These are phyloP conservation scores for Nakaseomyces bracarensis DNA, from an alignment of 1,139 yeast genomes.

Conservation along the genomic window DNA sequence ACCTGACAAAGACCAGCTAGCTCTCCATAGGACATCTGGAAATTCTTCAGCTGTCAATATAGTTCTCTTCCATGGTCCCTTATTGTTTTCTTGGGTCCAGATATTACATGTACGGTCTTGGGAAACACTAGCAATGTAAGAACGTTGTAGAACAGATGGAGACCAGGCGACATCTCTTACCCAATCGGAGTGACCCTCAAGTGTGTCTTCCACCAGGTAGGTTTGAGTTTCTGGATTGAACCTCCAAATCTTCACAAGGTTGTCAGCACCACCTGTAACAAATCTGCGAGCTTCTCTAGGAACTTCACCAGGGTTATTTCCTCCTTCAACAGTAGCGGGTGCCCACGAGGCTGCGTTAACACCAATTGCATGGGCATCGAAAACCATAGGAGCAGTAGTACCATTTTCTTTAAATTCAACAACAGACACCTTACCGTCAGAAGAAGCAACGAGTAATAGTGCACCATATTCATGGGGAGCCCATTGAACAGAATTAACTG, in stretches of 20 bases:
- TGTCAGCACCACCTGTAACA: constrained; percentile 94
- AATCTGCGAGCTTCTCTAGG: constrained; percentile 49
- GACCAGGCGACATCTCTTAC: constrained; percentile 99
- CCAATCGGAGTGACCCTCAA: constrained; percentile 95
- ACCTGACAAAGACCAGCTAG: constrained; percentile 95
- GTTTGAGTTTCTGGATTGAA: constrained; percentile 48
- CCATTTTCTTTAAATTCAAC: constrained; percentile 91
- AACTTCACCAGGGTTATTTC: constrained; percentile 18
- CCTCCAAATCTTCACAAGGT: constrained; percentile 86
- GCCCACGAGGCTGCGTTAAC: constrained; percentile 97
- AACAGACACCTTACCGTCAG: constrained; percentile 87
- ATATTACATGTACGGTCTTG: constrained; percentile 92
- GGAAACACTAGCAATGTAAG: constrained; percentile 95
- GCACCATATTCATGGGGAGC: constrained; percentile 98
- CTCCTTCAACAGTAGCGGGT: constrained; percentile 40
- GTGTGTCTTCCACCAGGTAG: constrained; percentile 64
- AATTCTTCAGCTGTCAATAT: constrained; percentile 69
- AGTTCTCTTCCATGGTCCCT: constrained; percentile 74
- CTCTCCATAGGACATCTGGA: constrained; percentile 98
- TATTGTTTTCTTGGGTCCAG: constrained; percentile 73
- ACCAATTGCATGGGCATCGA: constrained; percentile 81
- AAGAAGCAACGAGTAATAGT: constrained; percentile 77
- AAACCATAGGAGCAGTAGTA: constrained; percentile 48
- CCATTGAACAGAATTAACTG: constrained; percentile 92
- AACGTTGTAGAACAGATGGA: constrained; percentile 75